These are phyloP conservation scores for Tuber brumale DNA, from an alignment of 495 filamentous ascomycete species.

Conservation along the genomic window DNA sequence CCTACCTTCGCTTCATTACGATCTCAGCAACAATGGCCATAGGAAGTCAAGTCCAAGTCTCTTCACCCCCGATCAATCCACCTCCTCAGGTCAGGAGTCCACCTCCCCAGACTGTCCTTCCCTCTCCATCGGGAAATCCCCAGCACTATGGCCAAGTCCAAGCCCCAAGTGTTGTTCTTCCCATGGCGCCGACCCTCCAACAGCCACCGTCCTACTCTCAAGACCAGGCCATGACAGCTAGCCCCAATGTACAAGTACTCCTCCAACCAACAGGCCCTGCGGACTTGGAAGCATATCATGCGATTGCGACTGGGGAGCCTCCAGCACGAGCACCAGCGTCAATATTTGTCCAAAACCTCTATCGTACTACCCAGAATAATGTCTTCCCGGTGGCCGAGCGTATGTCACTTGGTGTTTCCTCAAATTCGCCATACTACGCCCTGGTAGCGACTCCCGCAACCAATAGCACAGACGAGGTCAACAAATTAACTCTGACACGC, in stretches of 20 bases:
- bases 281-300: background rate
- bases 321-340: background rate
- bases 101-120: background rate
- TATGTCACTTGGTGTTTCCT: constrained; percentile 2
- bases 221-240: background rate
- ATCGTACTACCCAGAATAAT: constrained; percentile 1
- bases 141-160: background rate
- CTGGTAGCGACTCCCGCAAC: background rate
- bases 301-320: background rate
- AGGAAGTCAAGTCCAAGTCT: background rate
- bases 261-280: constrained; percentile 1
- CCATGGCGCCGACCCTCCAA: background rate
- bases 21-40: background rate
- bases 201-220: background rate
- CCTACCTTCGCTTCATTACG: background rate
- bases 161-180: background rate
- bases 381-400: constrained; percentile 2
- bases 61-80: constrained; percentile 1
- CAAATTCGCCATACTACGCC: background rate
- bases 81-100: background rate
- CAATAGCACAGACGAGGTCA: background rate
- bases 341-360: background rate
- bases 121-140: background rate
- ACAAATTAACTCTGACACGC: background rate
- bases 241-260: constrained; percentile 1